Evolutionary conservation across 495 filamentous ascomycete species (phyloP), one percentile per base, ranked within the genome.

Genomic region (Aspergillus kassunensis): DNA sequence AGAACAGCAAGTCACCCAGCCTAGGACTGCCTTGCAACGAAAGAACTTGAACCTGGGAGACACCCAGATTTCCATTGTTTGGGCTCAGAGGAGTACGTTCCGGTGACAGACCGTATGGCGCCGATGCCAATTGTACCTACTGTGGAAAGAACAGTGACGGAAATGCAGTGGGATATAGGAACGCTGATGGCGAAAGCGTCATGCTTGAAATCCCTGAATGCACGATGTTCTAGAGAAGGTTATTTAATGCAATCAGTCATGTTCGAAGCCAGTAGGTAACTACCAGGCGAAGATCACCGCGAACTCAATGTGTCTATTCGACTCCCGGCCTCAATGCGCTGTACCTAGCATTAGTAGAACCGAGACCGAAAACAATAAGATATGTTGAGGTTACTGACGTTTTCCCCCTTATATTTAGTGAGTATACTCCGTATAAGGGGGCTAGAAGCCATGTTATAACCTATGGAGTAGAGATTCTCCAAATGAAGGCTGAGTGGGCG

Each of bases 1-100:
- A 1, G 67, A 16, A 74, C 57, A 10, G 62, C 58, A 12, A 73
- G 51, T 23, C 70, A 65, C 35, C 73, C 70, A 47, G 73, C 70
- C 73, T 70, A 18, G 67, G 59, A 39, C 54, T 56, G 16, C 57
- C 60, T 8, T 67, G 69, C 29, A 72, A 36, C 8, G 59, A 59
- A 29, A 57, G 56, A 27, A 72, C 67, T 49, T 60, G 20, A 18
- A 69, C 70, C 12, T 41, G 53, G 11, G 66, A 60, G 7, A 48
- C 53, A 21, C 50, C 44, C 6, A 57, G 49, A 5, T 30, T 50
- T 35, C 25, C 24, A 19, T n/a, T 20, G 5, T 37, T 30, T 15
- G 18, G n/a, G n/a, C 40, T 35, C 0, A 50, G 56, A 13, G 54
- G 37, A 9, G 61, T 5, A 6, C 54, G 7, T 0, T 20, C 40